Percentiles rank a stretch among this genome's conserved stretches.
Conservation (phyloP, 2,329 filamentous ascomycete species). For the Aureobasidium sp. region DNA sequence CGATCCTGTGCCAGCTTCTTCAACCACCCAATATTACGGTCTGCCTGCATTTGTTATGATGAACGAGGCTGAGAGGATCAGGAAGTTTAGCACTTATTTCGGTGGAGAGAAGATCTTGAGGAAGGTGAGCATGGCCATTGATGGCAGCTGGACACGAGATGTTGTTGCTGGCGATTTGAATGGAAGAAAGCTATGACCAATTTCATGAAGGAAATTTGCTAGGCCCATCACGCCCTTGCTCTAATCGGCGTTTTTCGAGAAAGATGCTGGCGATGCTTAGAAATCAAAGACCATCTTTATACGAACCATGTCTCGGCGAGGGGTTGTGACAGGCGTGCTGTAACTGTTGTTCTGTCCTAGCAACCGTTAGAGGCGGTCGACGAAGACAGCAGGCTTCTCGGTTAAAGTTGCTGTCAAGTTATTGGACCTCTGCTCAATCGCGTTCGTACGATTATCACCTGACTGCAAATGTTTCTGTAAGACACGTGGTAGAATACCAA, state of each 20-base stretch:
- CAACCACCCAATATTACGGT: constrained; percentile 28
- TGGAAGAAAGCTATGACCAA: background rate
- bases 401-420: background rate
- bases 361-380: background rate
- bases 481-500: background rate
- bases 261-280: constrained; percentile 1
- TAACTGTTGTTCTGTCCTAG: background rate
- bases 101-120: constrained; percentile 46
- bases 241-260: background rate
- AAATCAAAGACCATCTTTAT: background rate
- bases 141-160: constrained; percentile 20
- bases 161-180: background rate
- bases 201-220: background rate
- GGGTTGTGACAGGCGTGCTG: background rate
- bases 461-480: background rate
- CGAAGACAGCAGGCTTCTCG: background rate
- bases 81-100: constrained; percentile 43
- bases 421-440: background rate
- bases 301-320: background rate
- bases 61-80: constrained; percentile 39
- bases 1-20: background rate
- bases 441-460: background rate
- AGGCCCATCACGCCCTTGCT: background rate
- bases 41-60: constrained; percentile 51
- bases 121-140: constrained; percentile 43